Evolutionary conservation across 495 filamentous ascomycete genomes (phyloP).

Genomic region (Pyrenula aspistea): DNA sequence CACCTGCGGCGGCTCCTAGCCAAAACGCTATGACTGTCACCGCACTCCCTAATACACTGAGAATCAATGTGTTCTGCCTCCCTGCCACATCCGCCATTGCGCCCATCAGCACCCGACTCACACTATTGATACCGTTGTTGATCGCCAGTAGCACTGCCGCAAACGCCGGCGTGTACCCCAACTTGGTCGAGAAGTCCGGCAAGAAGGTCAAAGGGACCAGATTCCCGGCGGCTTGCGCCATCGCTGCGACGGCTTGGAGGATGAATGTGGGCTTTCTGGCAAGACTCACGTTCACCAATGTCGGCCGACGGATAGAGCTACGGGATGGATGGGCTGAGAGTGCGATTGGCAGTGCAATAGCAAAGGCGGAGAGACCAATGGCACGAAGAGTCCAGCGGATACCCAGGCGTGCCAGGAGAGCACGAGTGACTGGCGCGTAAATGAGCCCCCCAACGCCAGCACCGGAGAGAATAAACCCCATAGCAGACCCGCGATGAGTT

Average conservation of each 20-base stretch:
- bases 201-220: conserved; percentile 33
- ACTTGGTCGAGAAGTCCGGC: conserved; percentile 25
- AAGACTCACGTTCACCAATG: conserved; percentile 26
- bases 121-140: conserved; percentile 43
- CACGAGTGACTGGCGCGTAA: conserved; percentile 25
- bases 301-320: conserved; percentile 14
- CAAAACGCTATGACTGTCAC: conserved; percentile 35
- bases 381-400: conserved; percentile 32
- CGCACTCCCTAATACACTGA: conserved; percentile 10
- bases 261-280: conserved; percentile 26
- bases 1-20: conserved; percentile 11
- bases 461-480: conserved; percentile 36
- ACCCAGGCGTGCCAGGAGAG: conserved; percentile 27
- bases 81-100: conserved; percentile 21
- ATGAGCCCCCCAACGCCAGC: conserved; percentile 32
- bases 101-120: conserved; percentile 35
- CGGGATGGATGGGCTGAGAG: neutral
- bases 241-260: conserved; percentile 27
- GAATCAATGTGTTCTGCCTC: conserved; percentile 1
- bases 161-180: conserved; percentile 11
- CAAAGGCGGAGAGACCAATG: conserved; percentile 22
- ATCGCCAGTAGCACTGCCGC: conserved; percentile 36
- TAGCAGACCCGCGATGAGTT: conserved; percentile 33
- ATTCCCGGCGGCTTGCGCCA: conserved; percentile 31
- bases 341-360: neutral